A percentile compares a stretch with the other conserved stretches of the same genome.
These are phyloP conservation scores for Ogataea zsoltii DNA, from an alignment of 805 yeast genomes.

Conservation along the genomic window DNA sequence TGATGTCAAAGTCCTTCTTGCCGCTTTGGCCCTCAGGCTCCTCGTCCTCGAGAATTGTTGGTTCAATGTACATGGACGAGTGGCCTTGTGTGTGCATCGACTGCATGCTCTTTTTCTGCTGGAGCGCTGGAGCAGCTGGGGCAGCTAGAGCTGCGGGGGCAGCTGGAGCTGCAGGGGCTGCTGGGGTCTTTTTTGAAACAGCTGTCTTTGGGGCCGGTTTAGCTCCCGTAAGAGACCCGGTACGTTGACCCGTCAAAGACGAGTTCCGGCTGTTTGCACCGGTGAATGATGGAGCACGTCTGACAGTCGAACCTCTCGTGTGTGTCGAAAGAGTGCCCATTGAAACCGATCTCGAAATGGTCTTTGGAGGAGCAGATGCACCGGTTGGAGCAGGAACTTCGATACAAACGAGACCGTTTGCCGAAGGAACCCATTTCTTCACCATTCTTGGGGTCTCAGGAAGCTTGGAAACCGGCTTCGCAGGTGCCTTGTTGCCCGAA, in stretches of 20 bases:
- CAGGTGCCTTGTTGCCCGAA: constrained; percentile 3
- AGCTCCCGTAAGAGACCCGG: not conserved
- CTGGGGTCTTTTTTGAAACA: no score
- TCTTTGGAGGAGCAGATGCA: constrained; percentile 13
- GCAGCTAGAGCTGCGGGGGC: constrained; percentile 2
- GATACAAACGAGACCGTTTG: constrained; percentile 65
- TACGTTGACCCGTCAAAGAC: no score
- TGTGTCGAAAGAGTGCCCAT: constrained; percentile 24
- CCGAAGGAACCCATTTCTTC: constrained; percentile 72
- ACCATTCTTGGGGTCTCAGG: constrained; percentile 44
- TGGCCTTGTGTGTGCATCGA: constrained; percentile 25
- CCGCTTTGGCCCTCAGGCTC: constrained; percentile 9
- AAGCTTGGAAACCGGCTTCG: constrained; percentile 3
- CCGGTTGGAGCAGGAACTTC: constrained; percentile 56
- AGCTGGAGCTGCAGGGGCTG: no score
- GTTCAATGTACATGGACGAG: constrained; percentile 16
- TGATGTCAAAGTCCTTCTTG: constrained; percentile 3
- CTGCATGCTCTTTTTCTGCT: constrained; percentile 23
- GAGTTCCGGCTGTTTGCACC: constrained; percentile 4
- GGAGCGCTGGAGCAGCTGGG: constrained; percentile 8
- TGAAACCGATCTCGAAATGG: constrained; percentile 25
- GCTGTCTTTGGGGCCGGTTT: not conserved
- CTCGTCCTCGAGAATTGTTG: constrained; percentile 28
- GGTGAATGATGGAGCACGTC: constrained; percentile 22
- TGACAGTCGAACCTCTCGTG: constrained; percentile 18